Evolutionary conservation across 495 filamentous ascomycete species (phyloP).

Genomic region (Bombardia bombarda): DNA sequence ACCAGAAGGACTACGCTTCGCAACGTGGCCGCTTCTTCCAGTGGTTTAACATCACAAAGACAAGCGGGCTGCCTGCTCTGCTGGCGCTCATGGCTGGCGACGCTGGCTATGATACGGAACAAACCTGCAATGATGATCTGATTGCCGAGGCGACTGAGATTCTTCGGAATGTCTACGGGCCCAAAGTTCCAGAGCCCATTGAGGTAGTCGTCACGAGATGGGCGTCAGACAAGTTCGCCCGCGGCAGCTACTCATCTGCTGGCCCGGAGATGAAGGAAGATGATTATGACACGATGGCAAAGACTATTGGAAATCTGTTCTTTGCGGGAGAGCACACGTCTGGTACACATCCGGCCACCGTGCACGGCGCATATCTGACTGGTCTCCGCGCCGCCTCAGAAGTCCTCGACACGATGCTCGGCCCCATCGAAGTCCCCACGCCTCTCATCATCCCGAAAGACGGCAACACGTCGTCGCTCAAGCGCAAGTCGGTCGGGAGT

Average conservation of each 20-base stretch:
- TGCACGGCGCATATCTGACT: constrained; percentile 93
- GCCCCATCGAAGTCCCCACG: constrained; percentile 66
- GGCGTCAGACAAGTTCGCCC: constrained; percentile 79
- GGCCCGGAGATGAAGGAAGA: constrained; percentile 69
- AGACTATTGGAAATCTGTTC: constrained; percentile 74
- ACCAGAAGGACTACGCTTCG: constrained; percentile 44
- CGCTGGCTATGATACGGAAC: constrained; percentile 82
- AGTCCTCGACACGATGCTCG: constrained; percentile 67
- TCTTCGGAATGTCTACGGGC: constrained; percentile 54
- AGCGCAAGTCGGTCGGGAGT: constrained; percentile 45
- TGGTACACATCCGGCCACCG: constrained; percentile 90
- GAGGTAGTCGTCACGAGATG: constrained; percentile 94
- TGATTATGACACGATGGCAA: constrained; percentile 93
- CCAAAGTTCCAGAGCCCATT: constrained; percentile 55
- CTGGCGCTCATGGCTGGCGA: constrained; percentile 95
- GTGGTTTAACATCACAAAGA: constrained; percentile 92
- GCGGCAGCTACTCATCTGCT: constrained; percentile 90
- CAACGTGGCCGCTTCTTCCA: constrained; percentile 81
- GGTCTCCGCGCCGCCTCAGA: constrained; percentile 84
- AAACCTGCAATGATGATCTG: constrained; percentile 60
- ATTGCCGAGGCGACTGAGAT: constrained; percentile 71
- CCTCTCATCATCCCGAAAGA: constrained; percentile 67
- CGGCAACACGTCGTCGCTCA: constrained; percentile 27
- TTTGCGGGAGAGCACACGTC: constrained; percentile 97
- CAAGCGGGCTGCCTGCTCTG: constrained; percentile 76